phyloP scores from a whole-genome alignment of 2,329 filamentous ascomycete species.

The Epichloe amarillans region DNA sequence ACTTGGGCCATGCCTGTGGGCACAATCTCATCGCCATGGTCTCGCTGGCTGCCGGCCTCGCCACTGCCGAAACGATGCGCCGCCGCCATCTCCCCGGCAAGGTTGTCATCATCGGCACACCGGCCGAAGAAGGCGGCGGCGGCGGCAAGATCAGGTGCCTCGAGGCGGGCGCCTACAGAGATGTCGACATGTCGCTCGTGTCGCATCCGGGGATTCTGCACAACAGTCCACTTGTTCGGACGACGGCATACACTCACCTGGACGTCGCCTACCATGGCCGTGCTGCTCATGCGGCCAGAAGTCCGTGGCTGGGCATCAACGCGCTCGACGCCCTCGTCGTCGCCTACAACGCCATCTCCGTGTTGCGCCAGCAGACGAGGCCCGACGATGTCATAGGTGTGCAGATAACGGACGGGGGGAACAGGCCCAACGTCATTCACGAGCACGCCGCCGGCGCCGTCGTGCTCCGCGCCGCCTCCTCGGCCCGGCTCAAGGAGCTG shows the following conservation, averaged over 20 bases:
- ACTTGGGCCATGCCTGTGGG: conserved; percentile 37
- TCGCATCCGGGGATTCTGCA: conserved; percentile 19
- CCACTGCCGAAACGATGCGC: conserved; percentile 30
- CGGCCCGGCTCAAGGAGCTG: conserved; percentile 26
- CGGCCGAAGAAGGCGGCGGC: conserved; percentile 31
- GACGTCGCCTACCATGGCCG: conserved; percentile 39
- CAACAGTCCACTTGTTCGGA: conserved; percentile 34
- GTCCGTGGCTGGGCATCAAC: conserved; percentile 44
- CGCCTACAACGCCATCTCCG: conserved; percentile 31
- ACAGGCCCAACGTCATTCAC: conserved; percentile 41
- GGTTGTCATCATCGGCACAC: conserved; percentile 34
- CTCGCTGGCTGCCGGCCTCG: conserved; percentile 32
- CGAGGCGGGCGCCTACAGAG: conserved; percentile 24
- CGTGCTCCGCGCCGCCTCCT: conserved; percentile 29
- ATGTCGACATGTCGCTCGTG: conserved; percentile 11
- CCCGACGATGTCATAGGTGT: conserved; percentile 36
- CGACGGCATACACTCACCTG: conserved; percentile 35
- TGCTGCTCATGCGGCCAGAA: conserved; percentile 40
- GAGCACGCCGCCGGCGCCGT: conserved; percentile 31
- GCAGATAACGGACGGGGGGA: conserved; percentile 40
- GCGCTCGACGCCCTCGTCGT: conserved; percentile 41
- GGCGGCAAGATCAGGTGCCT: conserved; percentile 34
- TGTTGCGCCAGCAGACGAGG: conserved; percentile 41
- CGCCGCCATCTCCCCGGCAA: conserved; percentile 28
- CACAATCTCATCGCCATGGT: conserved; percentile 32